Percentiles rank a stretch among this genome's conserved stretches.
Conservation (phyloP, 768 basidiomycete genomes). For the Calocybe gangraenosa region DNA sequence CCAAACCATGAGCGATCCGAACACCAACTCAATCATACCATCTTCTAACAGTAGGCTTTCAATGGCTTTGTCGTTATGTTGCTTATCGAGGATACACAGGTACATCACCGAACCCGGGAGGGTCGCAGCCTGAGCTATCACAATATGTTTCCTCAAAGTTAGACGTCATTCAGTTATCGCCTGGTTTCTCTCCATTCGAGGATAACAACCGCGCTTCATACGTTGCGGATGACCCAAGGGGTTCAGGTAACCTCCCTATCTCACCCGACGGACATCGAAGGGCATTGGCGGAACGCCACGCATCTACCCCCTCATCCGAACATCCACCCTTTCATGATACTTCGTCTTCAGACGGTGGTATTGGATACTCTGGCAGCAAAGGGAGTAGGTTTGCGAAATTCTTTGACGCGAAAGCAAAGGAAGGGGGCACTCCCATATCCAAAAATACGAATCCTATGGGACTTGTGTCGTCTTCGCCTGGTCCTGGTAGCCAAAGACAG, state of each 20-base stretch:
- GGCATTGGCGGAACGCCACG: constrained; percentile 10
- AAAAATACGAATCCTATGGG: constrained; percentile 36
- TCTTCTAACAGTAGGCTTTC: constrained; percentile 23
- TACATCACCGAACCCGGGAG: constrained; percentile 6
- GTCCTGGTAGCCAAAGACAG: constrained; percentile 37
- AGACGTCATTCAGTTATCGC: constrained; percentile 24
- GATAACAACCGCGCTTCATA: constrained; percentile 32
- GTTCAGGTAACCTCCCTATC: constrained; percentile 10
- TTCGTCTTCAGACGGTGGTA: constrained; percentile 26
- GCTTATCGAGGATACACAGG: background rate
- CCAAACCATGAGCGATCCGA: constrained; percentile 15
- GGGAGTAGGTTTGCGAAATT: constrained; percentile 87
- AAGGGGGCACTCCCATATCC: constrained; percentile 26
- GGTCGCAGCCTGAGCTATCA: constrained; percentile 16
- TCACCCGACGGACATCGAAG: constrained; percentile 13
- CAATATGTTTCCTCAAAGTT: constrained; percentile 19
- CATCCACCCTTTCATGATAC: constrained; percentile 9
- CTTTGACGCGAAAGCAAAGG: constrained; percentile 71
- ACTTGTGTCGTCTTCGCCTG: constrained; percentile 42
- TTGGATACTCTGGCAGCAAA: constrained; percentile 51
- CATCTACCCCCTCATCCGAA: constrained; percentile 18
- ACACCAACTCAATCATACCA: background rate
- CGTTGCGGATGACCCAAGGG: constrained; percentile 21
- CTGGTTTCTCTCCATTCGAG: constrained; percentile 57
- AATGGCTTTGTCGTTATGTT: background rate